Conservation (phyloP, 495 filamentous ascomycete species). For the Trichoderma erinaceum region DNA sequence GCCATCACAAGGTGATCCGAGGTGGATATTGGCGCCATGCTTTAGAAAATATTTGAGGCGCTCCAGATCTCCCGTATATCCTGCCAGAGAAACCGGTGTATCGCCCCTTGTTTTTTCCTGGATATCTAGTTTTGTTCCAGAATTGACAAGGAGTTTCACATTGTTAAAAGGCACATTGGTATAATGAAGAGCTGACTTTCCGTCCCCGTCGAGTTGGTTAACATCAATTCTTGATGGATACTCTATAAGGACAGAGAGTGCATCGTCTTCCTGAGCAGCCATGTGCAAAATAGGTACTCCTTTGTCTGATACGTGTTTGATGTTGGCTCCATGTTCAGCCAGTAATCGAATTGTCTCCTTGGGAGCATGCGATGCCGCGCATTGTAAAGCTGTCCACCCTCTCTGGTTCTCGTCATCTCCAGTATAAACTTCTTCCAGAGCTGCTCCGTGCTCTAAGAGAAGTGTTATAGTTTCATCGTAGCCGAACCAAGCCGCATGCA, state of each 20-base stretch:
- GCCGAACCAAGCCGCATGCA: constrained; percentile 15
- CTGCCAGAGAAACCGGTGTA: constrained; percentile 16
- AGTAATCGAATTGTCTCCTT: constrained; percentile 11
- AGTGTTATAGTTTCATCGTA: background rate
- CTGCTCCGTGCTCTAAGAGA: constrained; percentile 20
- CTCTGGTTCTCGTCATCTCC: constrained; percentile 6
- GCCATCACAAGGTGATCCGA: constrained; percentile 11
- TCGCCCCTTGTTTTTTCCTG: constrained; percentile 14
- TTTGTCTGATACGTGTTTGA: constrained; percentile 1
- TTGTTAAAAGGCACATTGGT: background rate
- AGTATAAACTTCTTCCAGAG: constrained; percentile 1
- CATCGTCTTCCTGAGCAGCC: background rate
- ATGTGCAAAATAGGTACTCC: constrained; percentile 7
- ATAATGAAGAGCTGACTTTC: constrained; percentile 13
- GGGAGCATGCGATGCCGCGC: constrained; percentile 12
- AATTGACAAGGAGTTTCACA: constrained; percentile 18
- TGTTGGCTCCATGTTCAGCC: constrained; percentile 12
- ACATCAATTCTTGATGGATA: constrained; percentile 15
- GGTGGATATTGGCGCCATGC: constrained; percentile 14
- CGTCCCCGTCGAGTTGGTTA: background rate
- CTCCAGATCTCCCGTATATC: background rate
- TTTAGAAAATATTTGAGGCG: constrained; percentile 9
- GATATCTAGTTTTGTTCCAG: constrained; percentile 16
- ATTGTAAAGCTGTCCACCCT: constrained; percentile 16
- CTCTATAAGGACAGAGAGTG: background rate